These are phyloP conservation scores for Elsinoe perseae DNA, from an alignment of 2,329 filamentous ascomycete species.

Conservation along the genomic window DNA sequence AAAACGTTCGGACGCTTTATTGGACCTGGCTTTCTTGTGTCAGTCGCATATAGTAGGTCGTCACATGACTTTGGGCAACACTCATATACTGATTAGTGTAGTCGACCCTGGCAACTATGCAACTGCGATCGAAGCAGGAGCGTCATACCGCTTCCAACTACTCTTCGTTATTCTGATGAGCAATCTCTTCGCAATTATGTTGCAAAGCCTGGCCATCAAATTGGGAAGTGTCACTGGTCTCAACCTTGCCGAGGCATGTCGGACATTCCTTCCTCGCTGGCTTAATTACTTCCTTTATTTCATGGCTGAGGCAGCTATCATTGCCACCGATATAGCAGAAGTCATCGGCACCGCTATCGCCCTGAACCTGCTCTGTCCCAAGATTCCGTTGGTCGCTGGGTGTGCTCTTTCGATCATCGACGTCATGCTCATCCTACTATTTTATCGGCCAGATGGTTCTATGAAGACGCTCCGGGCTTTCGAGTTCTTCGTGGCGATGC, in stretches of 20 bases:
- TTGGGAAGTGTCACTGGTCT: slow-evolving; percentile 45
- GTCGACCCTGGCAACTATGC: slow-evolving; percentile 55
- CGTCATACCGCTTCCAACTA: slow-evolving; percentile 56
- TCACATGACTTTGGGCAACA: background rate
- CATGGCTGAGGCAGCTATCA: slow-evolving; percentile 50
- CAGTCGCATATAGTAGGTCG: slow-evolving; percentile 37
- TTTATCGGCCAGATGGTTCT: slow-evolving; percentile 52
- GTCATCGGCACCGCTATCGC: slow-evolving; percentile 66
- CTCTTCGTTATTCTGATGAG: slow-evolving; percentile 62
- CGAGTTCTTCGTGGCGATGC: slow-evolving; percentile 54
- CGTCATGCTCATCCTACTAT: slow-evolving; percentile 59
- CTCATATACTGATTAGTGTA: background rate
- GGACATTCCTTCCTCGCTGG: slow-evolving; percentile 45
- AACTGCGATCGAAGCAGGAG: slow-evolving; percentile 61
- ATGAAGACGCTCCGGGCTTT: slow-evolving; percentile 56
- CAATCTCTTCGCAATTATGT: slow-evolving; percentile 63
- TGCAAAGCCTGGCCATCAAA: slow-evolving; percentile 59
- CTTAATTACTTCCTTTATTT: slow-evolving; percentile 48
- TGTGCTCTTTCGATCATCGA: slow-evolving; percentile 62
- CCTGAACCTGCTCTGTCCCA: slow-evolving; percentile 53
- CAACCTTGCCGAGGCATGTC: slow-evolving; percentile 44
- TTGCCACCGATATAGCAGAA: slow-evolving; percentile 53
- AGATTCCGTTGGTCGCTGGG: slow-evolving; percentile 58
- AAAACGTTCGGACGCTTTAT: slow-evolving; percentile 51
- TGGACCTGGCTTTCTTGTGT: slow-evolving; percentile 59